Evolutionary conservation across 208 protist genomes (phyloP), one percentile per base, ranked within the genome.

Genomic region (Lotmaria passim): DNA sequence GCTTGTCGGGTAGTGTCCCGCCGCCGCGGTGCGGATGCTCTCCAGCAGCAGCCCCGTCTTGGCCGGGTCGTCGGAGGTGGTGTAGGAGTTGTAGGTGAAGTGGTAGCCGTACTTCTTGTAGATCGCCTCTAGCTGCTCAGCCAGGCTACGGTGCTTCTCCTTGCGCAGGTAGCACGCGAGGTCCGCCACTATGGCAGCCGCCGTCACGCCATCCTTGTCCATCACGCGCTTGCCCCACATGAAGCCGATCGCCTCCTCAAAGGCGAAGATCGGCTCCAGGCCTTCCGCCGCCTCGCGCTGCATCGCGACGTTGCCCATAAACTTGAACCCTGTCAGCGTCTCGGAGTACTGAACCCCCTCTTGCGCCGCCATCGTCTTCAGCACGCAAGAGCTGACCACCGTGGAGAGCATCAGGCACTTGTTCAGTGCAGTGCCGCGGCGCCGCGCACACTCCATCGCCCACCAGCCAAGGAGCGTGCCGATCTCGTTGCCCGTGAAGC

Each of bases 261-360:
- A 99, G 39, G 89, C 95, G 57, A 99, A 82, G 33, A 99, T 60
- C 38, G 61, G 62, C 52, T 78, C 36, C 33, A 66, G 46, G 4
- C 62, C 48, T 11, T 70, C 60, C 36, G 28, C 33, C 46, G 58
- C 67, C 53, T 79, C 71, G 21, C 92, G 50, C 30, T 87, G 74
- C 15, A 89, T 47, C 5, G 93, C 88, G 11, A 81, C 52, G 77
- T 93, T 98, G 66, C 97, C 98, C 66, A 99, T 96, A 92, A 97
- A 99, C 81, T 99, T 99, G 83, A 99, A 99, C 28, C 99, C 99
- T 24, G 98, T 99, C 44, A 99, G 84, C 10, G 96, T 99, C 59
- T 99, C 97, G 52, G 91, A 78, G 72, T 90, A 97, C 26, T 76
- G 44, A 44, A 98, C 88, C 0, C 97, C 97, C 71, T 99, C 96